Evolutionary conservation across 768 basidiomycete species (phyloP).

Genomic region (Tylopilus intermedius): DNA sequence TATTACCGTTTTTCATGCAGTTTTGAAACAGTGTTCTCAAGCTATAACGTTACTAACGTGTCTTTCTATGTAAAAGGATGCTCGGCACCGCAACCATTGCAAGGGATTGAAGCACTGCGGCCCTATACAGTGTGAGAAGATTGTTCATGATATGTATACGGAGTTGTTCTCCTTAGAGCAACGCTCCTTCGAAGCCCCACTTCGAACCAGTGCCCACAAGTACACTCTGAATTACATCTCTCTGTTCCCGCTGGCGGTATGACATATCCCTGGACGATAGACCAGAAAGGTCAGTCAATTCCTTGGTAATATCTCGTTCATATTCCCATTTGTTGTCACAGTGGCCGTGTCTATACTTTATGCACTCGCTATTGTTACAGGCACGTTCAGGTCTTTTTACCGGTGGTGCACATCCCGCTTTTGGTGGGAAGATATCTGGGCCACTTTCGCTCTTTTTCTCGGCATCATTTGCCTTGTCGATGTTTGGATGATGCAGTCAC

Average conservation of each 20-base stretch:
- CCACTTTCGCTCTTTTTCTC: neutral
- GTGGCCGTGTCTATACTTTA: neutral
- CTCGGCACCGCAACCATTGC: neutral
- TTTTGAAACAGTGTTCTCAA: neutral
- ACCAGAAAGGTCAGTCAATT: neutral
- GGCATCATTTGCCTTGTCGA: neutral
- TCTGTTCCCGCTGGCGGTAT: too few species aligned
- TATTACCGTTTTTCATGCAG: too few species aligned
- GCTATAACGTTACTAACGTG: neutral
- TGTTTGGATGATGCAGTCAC: neutral
- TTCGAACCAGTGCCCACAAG: neutral
- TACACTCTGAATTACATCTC: neutral
- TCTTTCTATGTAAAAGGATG: neutral
- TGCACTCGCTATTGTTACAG: neutral
- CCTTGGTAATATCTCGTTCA: too few species aligned
- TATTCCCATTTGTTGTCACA: neutral
- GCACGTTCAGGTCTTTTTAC: conserved; percentile 1
- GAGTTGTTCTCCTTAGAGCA: too few species aligned
- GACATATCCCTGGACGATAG: neutral
- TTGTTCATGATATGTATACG: too few species aligned
- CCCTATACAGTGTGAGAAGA: too few species aligned
- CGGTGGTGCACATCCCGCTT: conserved; percentile 1
- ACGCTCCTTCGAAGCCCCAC: neutral
- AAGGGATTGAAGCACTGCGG: too few species aligned
- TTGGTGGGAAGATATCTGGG: conserved; percentile 7